Evolutionary conservation across 305 asterid species (phyloP).

Genomic region (Fraxinus latifolia): DNA sequence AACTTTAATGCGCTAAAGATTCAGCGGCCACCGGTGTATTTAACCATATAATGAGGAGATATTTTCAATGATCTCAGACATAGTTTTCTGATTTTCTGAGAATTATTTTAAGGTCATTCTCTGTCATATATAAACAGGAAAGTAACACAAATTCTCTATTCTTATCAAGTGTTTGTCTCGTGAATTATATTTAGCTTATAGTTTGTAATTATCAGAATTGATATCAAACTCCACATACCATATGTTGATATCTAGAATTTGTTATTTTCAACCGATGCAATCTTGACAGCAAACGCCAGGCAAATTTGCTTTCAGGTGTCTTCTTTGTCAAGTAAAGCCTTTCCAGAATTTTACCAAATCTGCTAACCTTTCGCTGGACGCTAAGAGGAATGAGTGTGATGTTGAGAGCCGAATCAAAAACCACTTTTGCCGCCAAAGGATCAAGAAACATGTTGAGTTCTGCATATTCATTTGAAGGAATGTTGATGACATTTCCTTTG

Average conservation of each 20-base stretch:
- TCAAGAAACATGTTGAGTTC: slow-evolving; percentile 85
- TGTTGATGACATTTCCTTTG: slow-evolving; percentile 66
- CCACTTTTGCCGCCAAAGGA: slow-evolving; percentile 71
- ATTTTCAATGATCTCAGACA: neutral
- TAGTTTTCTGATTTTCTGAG: neutral
- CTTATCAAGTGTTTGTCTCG: neutral
- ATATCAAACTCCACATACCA: slow-evolving; percentile 40
- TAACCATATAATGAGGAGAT: neutral
- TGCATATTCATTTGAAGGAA: slow-evolving; percentile 57
- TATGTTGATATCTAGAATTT: slow-evolving; percentile 52
- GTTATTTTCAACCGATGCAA: slow-evolving; percentile 41
- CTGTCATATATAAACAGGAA: neutral
- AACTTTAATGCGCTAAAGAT: neutral
- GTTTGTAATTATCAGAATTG: neutral
- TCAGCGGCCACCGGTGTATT: neutral
- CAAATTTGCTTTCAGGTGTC: slow-evolving; percentile 63
- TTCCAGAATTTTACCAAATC: slow-evolving; percentile 27
- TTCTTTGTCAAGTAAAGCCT: slow-evolving; percentile 34
- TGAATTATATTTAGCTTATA: neutral
- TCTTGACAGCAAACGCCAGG: slow-evolving; percentile 48
- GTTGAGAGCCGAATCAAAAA: slow-evolving; percentile 45
- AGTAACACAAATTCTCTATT: neutral
- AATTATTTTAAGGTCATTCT: neutral
- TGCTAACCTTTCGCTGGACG: slow-evolving; percentile 52
- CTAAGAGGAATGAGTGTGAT: slow-evolving; percentile 73